These are phyloP conservation scores for Pontederia paniculata DNA, from an alignment of 176 grass and related monocot genomes.

Conservation along the genomic window DNA sequence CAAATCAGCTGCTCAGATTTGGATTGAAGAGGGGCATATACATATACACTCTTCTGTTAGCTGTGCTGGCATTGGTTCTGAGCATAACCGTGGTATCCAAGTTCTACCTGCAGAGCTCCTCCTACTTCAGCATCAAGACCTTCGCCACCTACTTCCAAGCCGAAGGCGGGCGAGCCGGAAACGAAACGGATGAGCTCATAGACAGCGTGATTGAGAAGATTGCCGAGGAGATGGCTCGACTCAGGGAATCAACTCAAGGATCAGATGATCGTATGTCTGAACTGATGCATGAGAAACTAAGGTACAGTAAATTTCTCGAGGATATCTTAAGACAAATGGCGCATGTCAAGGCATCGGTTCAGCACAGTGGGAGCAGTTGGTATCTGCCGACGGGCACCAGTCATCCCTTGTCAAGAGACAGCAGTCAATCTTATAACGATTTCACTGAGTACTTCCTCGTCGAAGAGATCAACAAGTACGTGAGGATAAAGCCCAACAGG, in stretches of 20 bases:
- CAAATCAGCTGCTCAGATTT: neutral
- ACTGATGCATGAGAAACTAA: constrained; percentile 19
- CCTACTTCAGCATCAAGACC: constrained; percentile 9
- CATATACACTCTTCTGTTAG: constrained; percentile 24
- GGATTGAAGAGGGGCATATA: constrained; percentile 21
- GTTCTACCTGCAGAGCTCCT: constrained; percentile 20
- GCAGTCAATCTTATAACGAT: constrained; percentile 11
- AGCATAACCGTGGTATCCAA: constrained; percentile 20
- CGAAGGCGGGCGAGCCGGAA: neutral
- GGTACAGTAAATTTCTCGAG: constrained; percentile 16
- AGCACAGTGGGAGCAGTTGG: neutral
- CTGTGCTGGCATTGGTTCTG: constrained; percentile 17
- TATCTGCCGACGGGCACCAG: neutral
- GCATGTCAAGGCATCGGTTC: constrained; percentile 6
- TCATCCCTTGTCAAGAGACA: constrained; percentile 18
- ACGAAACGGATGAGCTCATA: constrained; percentile 5
- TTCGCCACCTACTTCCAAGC: neutral
- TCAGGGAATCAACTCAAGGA: constrained; percentile 6
- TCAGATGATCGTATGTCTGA: constrained; percentile 2
- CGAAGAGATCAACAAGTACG: constrained; percentile 39
- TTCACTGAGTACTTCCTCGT: constrained; percentile 31
- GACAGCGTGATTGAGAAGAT: constrained; percentile 18
- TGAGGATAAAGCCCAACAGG: constrained; percentile 31
- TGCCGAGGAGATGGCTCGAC: constrained; percentile 15
- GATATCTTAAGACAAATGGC: constrained; percentile 24